Base-by-base conservation (phyloP, 2,329 filamentous ascomycete genomes). In the Colletotrichum paranaense region DNA sequence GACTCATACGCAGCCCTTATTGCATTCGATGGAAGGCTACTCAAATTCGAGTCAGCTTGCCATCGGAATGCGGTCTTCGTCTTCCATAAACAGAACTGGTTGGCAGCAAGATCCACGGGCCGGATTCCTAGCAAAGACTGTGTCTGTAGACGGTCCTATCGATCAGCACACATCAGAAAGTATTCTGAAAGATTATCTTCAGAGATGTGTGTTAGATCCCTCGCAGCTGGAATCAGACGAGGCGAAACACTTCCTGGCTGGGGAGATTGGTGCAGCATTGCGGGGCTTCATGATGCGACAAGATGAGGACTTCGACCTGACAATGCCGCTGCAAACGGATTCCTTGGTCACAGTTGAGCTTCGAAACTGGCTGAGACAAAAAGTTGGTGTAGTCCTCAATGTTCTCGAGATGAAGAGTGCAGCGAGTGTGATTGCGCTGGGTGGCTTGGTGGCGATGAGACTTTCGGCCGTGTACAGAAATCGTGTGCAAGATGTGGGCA, bases 321-420 rank as follows among this genome's bases (percentile, higher is more conserved):
- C 52, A 26, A 1, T 9, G 28, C 62, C 28, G 57, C 7, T 72
- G 77, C 35, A 55, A 35, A 28, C 78, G 12, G 78, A 79, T 52
- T 78, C 77, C 4, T 53, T 79, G 14, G 72, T 78, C 0, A 76
- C 68, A 1, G 60, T 79, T 5, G 78, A 79, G 62, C 49, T 79
- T 24, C 62, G 76, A 1, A 71, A 65, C 3, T 79, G 78, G 78
- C 74, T 75, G 46, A 65, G 67, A 30, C 73, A 76, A 24, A 67
- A 57, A 8, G 68, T 78, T 19, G 75, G 74, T 1, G 68, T 79
- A 3, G 30, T 38, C 11, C 49, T 73, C 12, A 71, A 67, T 1
- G 28, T 73, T 3, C 5, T 73, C 5, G 71, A 73, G 46, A 22
- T 73, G 56, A 46, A 62, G 32, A 52, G n/a, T 16, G 71, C 71